Percentiles rank a stretch among this genome's conserved stretches.
phyloP scores from a whole-genome alignment of 768 basidiomycete species.

The Boletus reticulatus region DNA sequence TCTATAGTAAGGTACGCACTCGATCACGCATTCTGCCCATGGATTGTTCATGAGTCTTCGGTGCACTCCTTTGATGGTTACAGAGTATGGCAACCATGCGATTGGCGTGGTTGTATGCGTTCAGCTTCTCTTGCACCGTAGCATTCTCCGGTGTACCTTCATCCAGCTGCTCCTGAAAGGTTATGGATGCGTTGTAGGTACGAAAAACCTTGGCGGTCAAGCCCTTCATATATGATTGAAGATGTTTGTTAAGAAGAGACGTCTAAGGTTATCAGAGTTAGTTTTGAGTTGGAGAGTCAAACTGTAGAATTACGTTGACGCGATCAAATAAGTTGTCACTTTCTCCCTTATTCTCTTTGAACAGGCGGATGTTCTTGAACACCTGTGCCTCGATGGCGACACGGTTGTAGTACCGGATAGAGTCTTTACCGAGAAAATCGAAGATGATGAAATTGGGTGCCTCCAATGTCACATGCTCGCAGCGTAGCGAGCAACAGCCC shows the following conservation, averaged over 20 bases:
- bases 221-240: slow-evolving; percentile 93
- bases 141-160: slow-evolving; percentile 64
- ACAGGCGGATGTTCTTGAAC: slow-evolving; percentile 97
- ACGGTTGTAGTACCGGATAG: slow-evolving; percentile 93
- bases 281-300: slow-evolving; percentile 1
- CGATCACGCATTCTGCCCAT: slow-evolving; percentile 95
- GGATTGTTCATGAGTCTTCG: slow-evolving; percentile 88
- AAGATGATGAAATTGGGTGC: slow-evolving; percentile 87
- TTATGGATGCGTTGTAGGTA: slow-evolving; percentile 98
- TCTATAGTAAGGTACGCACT: slow-evolving; percentile 43
- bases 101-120: slow-evolving; percentile 96
- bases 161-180: slow-evolving; percentile 90
- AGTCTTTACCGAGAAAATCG: slow-evolving; percentile 99
- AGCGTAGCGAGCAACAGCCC: slow-evolving; percentile 96
- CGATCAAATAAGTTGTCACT: slow-evolving; percentile 93
- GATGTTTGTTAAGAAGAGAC: slow-evolving; percentile 82
- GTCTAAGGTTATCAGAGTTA: slow-evolving; percentile 52
- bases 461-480: slow-evolving; percentile 92
- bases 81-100: slow-evolving; percentile 96
- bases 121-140: slow-evolving; percentile 92
- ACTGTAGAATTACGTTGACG: slow-evolving; percentile 58
- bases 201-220: slow-evolving; percentile 99
- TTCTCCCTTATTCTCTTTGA: slow-evolving; percentile 90
- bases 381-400: slow-evolving; percentile 89
- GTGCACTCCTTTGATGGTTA: slow-evolving; percentile 96